Base-by-base conservation (phyloP, 108 stramenopile species). In the Conticribra guillardii region DNA sequence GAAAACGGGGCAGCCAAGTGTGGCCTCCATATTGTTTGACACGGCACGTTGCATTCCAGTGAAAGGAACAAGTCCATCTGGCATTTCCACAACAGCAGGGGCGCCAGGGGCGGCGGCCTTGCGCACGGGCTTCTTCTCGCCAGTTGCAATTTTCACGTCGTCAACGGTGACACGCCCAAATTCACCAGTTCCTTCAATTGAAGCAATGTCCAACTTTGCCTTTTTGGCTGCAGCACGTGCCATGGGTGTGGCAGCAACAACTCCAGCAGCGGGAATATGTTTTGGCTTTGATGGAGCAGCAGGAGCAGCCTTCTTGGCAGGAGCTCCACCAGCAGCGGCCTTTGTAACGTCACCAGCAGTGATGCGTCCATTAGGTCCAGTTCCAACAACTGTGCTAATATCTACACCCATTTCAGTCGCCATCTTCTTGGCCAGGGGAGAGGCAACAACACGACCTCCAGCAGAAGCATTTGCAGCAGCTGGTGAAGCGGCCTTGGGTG, bases 1-100 rank as follows among this genome's bases (percentile, higher is more conserved):
- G 94, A 99, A 99, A 27, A 95, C 85, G 7, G 98, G 98, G 21
- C 89, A 87, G 44, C 82, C 69, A 34, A 98, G 78, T 18, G 96
- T 98, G 31, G 89, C 93, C 66, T 89, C 93, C 98, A 99, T 99
- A 85, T 99, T 99, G 83, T 92, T 93, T 54, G 93, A 91, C 55
- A 99, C 97, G 27, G 98, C 98, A 60, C 90, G 87, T 79, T 97
- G 96, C 98, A 99, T 99, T 49, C 96, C 97, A 28, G 91, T 93
- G 92, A 97, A 96, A 5, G 96, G 87, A 23, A 96, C 94, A 26
- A 89, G 68, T 24, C 97, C 95, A 29, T 84, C 82, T n/a, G 96
- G 97, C 64, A 97, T 63, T 52, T 91, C 91, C 45, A 83, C 79
- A 23, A 78, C 53, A 0, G 71, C 74, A 48, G 64, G 69, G 8